A percentile compares a stretch with the other conserved stretches of the same genome.
phyloP scores from a whole-genome alignment of 257 asterid species.

The Coffea canephora region DNA sequence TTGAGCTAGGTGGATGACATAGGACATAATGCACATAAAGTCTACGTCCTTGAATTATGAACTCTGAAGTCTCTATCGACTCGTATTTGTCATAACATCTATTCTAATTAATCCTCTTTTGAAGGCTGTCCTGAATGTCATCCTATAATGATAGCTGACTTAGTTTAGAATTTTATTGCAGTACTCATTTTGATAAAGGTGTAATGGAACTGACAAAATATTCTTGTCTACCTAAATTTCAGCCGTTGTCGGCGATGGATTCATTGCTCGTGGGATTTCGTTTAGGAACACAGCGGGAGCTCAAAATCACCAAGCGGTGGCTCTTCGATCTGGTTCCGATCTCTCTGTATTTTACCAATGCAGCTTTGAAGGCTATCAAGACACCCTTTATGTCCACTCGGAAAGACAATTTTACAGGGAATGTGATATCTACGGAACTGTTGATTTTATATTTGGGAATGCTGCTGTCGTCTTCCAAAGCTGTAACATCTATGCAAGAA shows the following conservation, averaged over 20 bases:
- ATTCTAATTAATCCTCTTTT: not conserved
- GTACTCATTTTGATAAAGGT: not conserved
- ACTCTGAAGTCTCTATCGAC: too few relatives aligned
- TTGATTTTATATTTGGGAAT: slow-evolving; percentile 84
- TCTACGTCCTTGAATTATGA: not conserved
- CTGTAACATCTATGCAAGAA: slow-evolving; percentile 60
- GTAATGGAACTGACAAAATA: not conserved
- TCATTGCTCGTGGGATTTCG: slow-evolving; percentile 61
- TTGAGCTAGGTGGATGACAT: not conserved
- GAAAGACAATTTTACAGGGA: slow-evolving; percentile 67
- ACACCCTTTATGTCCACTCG: slow-evolving; percentile 70
- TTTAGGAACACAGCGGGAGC: slow-evolving; percentile 84
- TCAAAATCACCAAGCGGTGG: slow-evolving; percentile 75
- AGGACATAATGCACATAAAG: not conserved
- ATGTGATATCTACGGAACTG: slow-evolving; percentile 80
- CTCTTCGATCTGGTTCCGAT: slow-evolving; percentile 79
- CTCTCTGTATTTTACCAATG: slow-evolving; percentile 76
- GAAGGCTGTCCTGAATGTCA: not conserved
- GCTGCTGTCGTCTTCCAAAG: slow-evolving; percentile 83
- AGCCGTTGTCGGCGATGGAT: slow-evolving; percentile 21
- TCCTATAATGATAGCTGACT: not conserved
- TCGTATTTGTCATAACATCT: too few relatives aligned
- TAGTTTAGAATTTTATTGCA: too few relatives aligned
- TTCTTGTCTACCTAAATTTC: not conserved
- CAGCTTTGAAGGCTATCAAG: slow-evolving; percentile 88